phyloP scores from a whole-genome alignment of 2,329 filamentous ascomycete species.

The Cytospora schulzeri region DNA sequence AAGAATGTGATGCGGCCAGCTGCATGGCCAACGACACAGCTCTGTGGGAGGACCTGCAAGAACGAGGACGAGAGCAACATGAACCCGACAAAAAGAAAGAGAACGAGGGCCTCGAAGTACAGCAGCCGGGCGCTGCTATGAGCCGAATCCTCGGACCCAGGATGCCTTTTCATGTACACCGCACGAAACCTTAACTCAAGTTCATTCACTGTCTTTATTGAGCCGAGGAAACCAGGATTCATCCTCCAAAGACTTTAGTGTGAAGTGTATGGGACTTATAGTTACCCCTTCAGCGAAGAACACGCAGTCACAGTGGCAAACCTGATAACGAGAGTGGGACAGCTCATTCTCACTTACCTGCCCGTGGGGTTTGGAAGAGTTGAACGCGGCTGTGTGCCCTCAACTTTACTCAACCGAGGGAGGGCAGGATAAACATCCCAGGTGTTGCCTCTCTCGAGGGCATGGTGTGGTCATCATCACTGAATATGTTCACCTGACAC shows the following conservation, averaged over 20 bases:
- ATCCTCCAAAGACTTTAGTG: not conserved
- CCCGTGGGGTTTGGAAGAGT: not conserved
- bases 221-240: not conserved
- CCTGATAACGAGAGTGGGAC: not conserved
- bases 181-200: no score
- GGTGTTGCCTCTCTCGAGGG: not conserved
- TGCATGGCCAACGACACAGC: not conserved
- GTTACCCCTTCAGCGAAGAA: not conserved
- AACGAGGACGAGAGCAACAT: not conserved
- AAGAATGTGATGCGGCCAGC: not conserved
- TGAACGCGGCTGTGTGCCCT: not conserved
- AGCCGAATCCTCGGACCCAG: not conserved
- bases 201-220: not conserved
- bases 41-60: not conserved
- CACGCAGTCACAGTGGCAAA: not conserved
- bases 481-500: not conserved
- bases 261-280: not conserved
- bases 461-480: not conserved
- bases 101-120: constrained; percentile 18
- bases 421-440: not conserved
- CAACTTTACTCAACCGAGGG: not conserved
- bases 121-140: not conserved
- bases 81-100: constrained; percentile 8
- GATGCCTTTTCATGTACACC: not conserved
- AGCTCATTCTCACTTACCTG: not conserved